Conservation (phyloP, 805 yeast species). For the Kodamaea restingae region DNA sequence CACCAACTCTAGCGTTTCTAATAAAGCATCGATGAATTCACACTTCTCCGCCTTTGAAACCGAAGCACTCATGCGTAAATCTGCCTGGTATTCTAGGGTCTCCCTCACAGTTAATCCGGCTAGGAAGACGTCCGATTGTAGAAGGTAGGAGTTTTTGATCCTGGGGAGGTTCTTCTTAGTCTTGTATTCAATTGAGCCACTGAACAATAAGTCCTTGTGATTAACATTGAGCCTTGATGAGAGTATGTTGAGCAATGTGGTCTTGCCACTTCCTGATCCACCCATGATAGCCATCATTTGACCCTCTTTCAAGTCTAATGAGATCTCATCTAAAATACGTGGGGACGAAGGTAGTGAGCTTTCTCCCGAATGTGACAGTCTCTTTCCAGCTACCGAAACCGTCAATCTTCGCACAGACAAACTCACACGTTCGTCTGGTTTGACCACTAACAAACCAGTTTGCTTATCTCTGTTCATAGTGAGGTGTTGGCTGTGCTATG, state of each 20-base stretch:
- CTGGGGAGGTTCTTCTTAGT: slow-evolving; percentile 3
- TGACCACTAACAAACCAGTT: slow-evolving; percentile 4
- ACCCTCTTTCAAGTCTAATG: slow-evolving; percentile 18
- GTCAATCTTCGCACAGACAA: slow-evolving; percentile 13
- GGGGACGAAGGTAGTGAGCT: slow-evolving; percentile 1
- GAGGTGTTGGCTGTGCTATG: too few relatives aligned
- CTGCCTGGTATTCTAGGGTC: slow-evolving; percentile 22
- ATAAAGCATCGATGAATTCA: slow-evolving; percentile 15
- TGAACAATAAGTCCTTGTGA: slow-evolving; percentile 14
- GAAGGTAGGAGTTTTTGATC: slow-evolving; percentile 22
- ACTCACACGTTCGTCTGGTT: slow-evolving; percentile 8
- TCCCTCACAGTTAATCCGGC: slow-evolving; percentile 23
- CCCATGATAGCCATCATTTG: slow-evolving; percentile 28
- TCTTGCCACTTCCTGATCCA: slow-evolving; percentile 26
- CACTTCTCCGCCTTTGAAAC: slow-evolving; percentile 13
- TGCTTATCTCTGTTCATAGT: neutral
- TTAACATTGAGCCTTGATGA: slow-evolving; percentile 18
- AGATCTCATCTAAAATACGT: slow-evolving; percentile 17
- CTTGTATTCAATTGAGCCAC: slow-evolving; percentile 17
- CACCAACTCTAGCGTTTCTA: slow-evolving; percentile 18
- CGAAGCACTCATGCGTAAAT: slow-evolving; percentile 18
- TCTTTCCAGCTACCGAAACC: too few relatives aligned
- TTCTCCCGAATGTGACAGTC: too few relatives aligned
- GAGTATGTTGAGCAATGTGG: slow-evolving; percentile 23
- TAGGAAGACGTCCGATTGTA: slow-evolving; percentile 21